phyloP scores from a whole-genome alignment of 2,329 filamentous ascomycete genomes.

The Metarhizium humberi region DNA sequence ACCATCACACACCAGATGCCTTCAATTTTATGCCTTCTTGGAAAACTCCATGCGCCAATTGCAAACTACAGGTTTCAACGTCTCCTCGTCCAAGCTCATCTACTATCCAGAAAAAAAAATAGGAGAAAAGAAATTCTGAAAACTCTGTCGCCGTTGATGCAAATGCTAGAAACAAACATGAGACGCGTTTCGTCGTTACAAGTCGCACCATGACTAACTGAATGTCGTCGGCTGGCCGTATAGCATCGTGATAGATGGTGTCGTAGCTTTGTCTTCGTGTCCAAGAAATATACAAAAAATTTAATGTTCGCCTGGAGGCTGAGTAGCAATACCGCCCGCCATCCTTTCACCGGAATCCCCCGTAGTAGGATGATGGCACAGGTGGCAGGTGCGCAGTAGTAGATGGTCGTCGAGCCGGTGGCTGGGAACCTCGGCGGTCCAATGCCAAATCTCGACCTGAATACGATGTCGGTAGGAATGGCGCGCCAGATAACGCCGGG shows the following conservation, averaged over 20 bases:
- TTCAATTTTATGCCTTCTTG: not conserved
- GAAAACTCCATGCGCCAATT: not conserved
- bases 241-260: not conserved
- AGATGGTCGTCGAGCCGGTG: slow-evolving; percentile 2
- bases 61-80: not conserved
- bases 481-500: not conserved
- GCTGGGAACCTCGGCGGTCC: slow-evolving; percentile 2
- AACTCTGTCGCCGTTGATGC: not conserved
- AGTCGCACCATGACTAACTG: too few species aligned
- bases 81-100: not conserved
- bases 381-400: slow-evolving; percentile 1
- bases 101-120: not conserved
- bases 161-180: slow-evolving; percentile 1
- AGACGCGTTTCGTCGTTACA: not conserved
- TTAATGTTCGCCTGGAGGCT: not conserved
- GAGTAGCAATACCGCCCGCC: not conserved
- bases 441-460: not conserved
- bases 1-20: not conserved
- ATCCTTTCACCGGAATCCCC: not conserved
- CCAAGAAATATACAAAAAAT: not conserved
- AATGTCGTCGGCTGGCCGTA: not conserved
- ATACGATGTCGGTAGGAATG: slow-evolving; percentile 1
- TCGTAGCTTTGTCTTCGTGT: slow-evolving; percentile 3
- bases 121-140: not conserved
- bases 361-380: slow-evolving; percentile 3